Percentiles rank a stretch among this genome's conserved stretches.
Conservation (phyloP, 108 stramenopile genomes). For the Fistulifera pelliculosa region DNA sequence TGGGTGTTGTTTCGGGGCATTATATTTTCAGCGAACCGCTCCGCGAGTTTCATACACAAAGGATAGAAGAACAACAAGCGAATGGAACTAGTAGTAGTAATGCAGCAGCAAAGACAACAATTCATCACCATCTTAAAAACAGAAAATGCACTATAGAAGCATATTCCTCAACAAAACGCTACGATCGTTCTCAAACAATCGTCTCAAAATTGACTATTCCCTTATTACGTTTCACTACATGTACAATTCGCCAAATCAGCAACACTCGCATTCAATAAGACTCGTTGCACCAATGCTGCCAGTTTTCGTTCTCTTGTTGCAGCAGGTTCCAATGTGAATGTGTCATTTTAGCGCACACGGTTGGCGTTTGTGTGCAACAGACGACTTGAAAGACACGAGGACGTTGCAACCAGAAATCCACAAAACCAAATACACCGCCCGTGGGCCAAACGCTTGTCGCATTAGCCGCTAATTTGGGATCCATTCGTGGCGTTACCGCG, state of each 20-base stretch:
- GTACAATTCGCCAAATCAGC: slow-evolving; percentile 64
- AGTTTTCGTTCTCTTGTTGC: slow-evolving; percentile 42
- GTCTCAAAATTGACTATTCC: too few relatives aligned
- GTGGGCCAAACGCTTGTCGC: slow-evolving; percentile 23
- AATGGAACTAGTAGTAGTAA: too few relatives aligned
- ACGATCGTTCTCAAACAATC: too few relatives aligned
- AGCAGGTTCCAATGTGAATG: slow-evolving; percentile 39
- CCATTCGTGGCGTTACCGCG: slow-evolving; percentile 11
- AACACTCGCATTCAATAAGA: slow-evolving; percentile 54
- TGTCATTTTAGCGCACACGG: slow-evolving; percentile 58
- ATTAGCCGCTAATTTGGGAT: slow-evolving; percentile 4
- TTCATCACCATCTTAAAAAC: too few relatives aligned
- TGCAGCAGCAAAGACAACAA: too few relatives aligned
- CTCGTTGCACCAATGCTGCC: slow-evolving; percentile 46
- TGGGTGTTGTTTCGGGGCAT: neutral
- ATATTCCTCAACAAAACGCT: too few relatives aligned
- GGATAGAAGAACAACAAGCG: neutral
- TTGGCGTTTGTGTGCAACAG: slow-evolving; percentile 37
- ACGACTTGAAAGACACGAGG: slow-evolving; percentile 54
- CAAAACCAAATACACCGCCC: slow-evolving; percentile 73
- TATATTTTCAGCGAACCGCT: slow-evolving; percentile 2
- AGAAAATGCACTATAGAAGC: too few relatives aligned
- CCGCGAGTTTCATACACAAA: neutral
- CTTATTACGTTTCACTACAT: slow-evolving; percentile 16
- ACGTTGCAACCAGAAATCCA: slow-evolving; percentile 64